These are phyloP conservation scores for Emericellopsis cladophorae DNA, from an alignment of 2,329 filamentous ascomycete genomes.

Conservation along the genomic window DNA sequence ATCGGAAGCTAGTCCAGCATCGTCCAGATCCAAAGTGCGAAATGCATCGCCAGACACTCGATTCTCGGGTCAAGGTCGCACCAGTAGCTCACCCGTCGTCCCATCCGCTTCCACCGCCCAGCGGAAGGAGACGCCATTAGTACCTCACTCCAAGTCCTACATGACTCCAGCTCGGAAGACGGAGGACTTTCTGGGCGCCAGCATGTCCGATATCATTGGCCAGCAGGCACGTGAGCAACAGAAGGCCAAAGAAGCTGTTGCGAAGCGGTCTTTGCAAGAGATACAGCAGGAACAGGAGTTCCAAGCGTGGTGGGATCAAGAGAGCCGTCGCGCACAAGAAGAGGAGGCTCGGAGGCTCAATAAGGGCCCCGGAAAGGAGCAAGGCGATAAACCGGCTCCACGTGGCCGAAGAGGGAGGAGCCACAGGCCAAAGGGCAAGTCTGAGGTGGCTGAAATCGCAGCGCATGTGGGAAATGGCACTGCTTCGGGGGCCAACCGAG, in stretches of 20 bases:
- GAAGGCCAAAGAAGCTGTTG: slow-evolving; percentile 66
- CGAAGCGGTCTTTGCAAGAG: slow-evolving; percentile 81
- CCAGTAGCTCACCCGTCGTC: slow-evolving; percentile 17
- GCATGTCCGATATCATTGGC: slow-evolving; percentile 78
- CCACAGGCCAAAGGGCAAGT: background rate
- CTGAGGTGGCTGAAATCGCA: background rate
- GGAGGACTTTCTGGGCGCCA: slow-evolving; percentile 53
- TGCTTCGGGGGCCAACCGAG: background rate
- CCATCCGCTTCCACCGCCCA: slow-evolving; percentile 13
- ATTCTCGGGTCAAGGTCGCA: slow-evolving; percentile 43
- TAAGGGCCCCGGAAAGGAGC: slow-evolving; percentile 25
- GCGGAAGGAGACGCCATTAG: slow-evolving; percentile 25
- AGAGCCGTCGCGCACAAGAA: slow-evolving; percentile 59
- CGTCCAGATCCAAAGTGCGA: slow-evolving; percentile 23
- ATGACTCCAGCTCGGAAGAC: slow-evolving; percentile 43
- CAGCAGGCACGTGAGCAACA: slow-evolving; percentile 80
- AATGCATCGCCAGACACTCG: slow-evolving; percentile 50
- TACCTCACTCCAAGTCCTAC: slow-evolving; percentile 50
- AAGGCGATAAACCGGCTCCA: slow-evolving; percentile 22
- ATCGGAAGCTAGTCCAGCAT: slow-evolving; percentile 24
- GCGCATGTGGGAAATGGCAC: background rate
- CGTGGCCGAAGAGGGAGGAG: slow-evolving; percentile 13
- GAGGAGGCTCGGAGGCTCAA: slow-evolving; percentile 36
- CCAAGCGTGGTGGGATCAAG: slow-evolving; percentile 90
- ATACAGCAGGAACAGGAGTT: slow-evolving; percentile 97